Evolutionary conservation across 163 green algal genomes (phyloP).

Genomic region (Scenedesmus sp.): DNA sequence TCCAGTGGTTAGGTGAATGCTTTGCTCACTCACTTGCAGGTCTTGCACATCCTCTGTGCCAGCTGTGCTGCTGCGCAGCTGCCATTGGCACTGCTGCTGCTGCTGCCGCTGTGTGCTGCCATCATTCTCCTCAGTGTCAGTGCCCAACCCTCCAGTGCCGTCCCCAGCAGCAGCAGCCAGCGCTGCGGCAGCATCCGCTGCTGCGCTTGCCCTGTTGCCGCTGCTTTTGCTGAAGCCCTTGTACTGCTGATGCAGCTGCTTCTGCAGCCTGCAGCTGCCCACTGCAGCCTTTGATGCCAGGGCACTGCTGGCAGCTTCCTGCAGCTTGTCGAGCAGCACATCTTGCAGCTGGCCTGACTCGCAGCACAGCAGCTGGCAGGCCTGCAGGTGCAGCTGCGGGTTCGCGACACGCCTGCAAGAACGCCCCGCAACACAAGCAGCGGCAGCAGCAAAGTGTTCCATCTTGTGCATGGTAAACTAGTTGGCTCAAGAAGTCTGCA

Average conservation of each 20-base stretch:
- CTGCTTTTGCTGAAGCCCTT: not conserved
- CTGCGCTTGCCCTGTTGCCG: not conserved
- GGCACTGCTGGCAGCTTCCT: not conserved
- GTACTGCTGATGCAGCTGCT: slow-evolving; percentile 16
- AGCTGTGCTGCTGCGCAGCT: slow-evolving; percentile 14
- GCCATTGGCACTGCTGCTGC: slow-evolving; percentile 6
- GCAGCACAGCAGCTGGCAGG: slow-evolving; percentile 24
- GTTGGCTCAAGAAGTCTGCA: not conserved
- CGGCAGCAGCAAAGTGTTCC: not conserved
- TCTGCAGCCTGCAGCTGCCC: slow-evolving; percentile 14
- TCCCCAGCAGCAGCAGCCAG: not conserved
- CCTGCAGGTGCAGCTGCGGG: not conserved
- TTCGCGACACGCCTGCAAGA: slow-evolving; percentile 2
- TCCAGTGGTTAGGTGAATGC: not conserved
- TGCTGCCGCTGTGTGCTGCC: not conserved
- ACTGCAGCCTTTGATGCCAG: slow-evolving; percentile 38
- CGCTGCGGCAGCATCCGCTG: slow-evolving; percentile 9
- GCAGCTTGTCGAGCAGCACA: not conserved
- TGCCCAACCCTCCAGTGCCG: not conserved
- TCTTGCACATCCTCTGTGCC: not conserved
- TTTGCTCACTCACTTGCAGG: not conserved
- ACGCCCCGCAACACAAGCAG: not conserved
- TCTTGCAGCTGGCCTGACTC: slow-evolving; percentile 6
- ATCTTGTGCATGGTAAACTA: not conserved
- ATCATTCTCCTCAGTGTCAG: not conserved